Conservation (phyloP, 208 protist species). For the Lotmaria passim region DNA sequence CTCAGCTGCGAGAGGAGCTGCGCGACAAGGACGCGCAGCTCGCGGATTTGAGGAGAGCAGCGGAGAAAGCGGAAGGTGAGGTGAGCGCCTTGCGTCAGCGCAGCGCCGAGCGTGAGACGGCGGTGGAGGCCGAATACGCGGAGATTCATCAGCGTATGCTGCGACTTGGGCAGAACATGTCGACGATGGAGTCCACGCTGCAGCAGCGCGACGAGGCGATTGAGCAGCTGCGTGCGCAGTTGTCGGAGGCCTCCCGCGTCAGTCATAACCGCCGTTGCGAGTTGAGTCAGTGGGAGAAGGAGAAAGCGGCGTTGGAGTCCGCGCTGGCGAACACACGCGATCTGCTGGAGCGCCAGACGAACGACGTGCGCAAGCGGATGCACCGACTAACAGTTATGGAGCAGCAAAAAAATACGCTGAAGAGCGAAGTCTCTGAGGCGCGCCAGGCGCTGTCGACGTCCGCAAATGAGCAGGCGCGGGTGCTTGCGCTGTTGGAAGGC, state of each 20-base stretch:
- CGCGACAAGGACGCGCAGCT: conserved; percentile 26
- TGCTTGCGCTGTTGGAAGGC: conserved; percentile 18
- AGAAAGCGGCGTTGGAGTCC: conserved; percentile 30
- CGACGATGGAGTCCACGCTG: conserved; percentile 30
- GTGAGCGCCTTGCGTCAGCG: conserved; percentile 30
- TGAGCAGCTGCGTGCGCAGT: conserved; percentile 27
- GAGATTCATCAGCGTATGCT: conserved; percentile 36
- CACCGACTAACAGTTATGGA: conserved; percentile 51
- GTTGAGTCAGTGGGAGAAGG: conserved; percentile 17
- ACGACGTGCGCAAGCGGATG: conserved; percentile 64
- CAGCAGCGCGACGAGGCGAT: conserved; percentile 32
- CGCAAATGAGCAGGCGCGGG: conserved; percentile 18
- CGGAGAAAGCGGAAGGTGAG: conserved; percentile 25
- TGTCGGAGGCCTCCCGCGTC: conserved; percentile 7
- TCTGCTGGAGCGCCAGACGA: conserved; percentile 57
- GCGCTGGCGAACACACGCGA: conserved; percentile 20
- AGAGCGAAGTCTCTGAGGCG: conserved; percentile 15
- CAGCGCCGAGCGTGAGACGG: conserved; percentile 22
- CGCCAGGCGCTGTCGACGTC: conserved; percentile 15
- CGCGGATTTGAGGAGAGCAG: conserved; percentile 20
- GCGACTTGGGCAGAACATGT: conserved; percentile 37
- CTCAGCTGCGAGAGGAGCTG: conserved; percentile 24
- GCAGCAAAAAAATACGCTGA: conserved; percentile 38
- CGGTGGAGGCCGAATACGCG: conserved; percentile 33
- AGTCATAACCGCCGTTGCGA: not conserved